These are phyloP conservation scores for Triangularia verruculosa DNA, from an alignment of 2,329 filamentous ascomycete species.

Conservation along the genomic window DNA sequence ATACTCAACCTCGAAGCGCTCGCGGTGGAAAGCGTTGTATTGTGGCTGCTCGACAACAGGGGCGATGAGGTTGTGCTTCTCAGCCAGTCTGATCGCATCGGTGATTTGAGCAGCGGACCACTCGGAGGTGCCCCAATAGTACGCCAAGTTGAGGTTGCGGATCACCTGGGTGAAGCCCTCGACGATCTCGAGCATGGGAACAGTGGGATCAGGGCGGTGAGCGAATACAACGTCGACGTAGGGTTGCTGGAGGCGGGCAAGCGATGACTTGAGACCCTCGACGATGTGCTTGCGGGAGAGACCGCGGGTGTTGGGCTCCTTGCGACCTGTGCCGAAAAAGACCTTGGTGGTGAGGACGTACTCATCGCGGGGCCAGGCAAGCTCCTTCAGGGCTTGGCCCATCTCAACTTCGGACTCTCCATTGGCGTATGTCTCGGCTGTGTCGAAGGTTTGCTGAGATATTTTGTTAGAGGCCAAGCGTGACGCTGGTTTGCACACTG, in stretches of 20 bases:
- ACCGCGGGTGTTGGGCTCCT: conserved; percentile 55
- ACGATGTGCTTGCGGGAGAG: conserved; percentile 49
- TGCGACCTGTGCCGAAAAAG: conserved; percentile 50
- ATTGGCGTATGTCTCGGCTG: conserved; percentile 48
- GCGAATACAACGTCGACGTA: conserved; percentile 66
- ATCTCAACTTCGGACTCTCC: conserved; percentile 50
- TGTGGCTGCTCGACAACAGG: conserved; percentile 48
- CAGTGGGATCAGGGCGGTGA: conserved; percentile 55
- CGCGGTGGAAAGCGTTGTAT: conserved; percentile 60
- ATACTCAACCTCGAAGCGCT: conserved; percentile 61
- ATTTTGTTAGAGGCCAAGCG: conserved; percentile 10
- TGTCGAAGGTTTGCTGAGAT: conserved; percentile 49
- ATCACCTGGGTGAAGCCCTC: conserved; percentile 46
- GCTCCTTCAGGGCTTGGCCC: conserved; percentile 51
- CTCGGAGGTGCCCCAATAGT: conserved; percentile 63
- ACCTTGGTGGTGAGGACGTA: conserved; percentile 53
- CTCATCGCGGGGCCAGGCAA: conserved; percentile 52
- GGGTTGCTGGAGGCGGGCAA: conserved; percentile 55
- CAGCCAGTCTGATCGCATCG: conserved; percentile 53
- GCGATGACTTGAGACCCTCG: conserved; percentile 56
- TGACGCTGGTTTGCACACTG: background rate
- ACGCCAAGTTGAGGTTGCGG: conserved; percentile 55
- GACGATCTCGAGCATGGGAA: conserved; percentile 61
- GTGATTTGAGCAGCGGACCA: conserved; percentile 59
- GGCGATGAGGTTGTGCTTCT: conserved; percentile 58